Conservation (phyloP, 139 green algal species). For the Mesotaenium endlicherianum region DNA sequence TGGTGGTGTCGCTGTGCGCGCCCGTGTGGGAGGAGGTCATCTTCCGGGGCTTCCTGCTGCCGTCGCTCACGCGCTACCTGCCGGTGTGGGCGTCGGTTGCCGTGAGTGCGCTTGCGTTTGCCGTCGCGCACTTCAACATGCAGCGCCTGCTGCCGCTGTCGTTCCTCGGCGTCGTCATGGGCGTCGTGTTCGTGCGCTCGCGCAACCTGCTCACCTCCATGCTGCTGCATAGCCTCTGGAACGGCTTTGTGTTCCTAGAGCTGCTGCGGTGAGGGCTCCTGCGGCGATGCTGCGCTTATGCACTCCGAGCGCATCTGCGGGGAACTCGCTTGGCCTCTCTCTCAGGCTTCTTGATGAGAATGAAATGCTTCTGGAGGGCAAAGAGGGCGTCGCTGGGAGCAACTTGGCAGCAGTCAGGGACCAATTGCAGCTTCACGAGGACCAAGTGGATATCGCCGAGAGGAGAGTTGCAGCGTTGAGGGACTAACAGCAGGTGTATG, state of each 20-base stretch:
- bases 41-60: slow-evolving; percentile 91
- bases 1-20: slow-evolving; percentile 73
- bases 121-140: slow-evolving; percentile 77
- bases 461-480: too few relatives aligned
- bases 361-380: too few relatives aligned
- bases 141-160: slow-evolving; percentile 81
- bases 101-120: slow-evolving; percentile 72
- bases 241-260: slow-evolving; percentile 67
- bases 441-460: too few relatives aligned
- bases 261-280: too few relatives aligned
- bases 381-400: too few relatives aligned
- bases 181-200: slow-evolving; percentile 68
- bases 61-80: slow-evolving; percentile 75
- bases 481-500: too few relatives aligned
- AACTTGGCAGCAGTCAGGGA: too few relatives aligned
- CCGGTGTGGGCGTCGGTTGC: slow-evolving; percentile 54
- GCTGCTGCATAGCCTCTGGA: slow-evolving; percentile 78
- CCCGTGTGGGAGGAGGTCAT: slow-evolving; percentile 94
- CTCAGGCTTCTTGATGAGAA: too few relatives aligned
- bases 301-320: too few relatives aligned
- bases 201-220: slow-evolving; percentile 77
- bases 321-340: too few relatives aligned
- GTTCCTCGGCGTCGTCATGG: slow-evolving; percentile 85
- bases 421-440: too few relatives aligned
- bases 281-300: too few relatives aligned